Percentiles rank a stretch among this genome's conserved stretches.
Evolutionary conservation across 805 yeast genomes (phyloP).

Genomic region (Cyberlindnera lachancei): DNA sequence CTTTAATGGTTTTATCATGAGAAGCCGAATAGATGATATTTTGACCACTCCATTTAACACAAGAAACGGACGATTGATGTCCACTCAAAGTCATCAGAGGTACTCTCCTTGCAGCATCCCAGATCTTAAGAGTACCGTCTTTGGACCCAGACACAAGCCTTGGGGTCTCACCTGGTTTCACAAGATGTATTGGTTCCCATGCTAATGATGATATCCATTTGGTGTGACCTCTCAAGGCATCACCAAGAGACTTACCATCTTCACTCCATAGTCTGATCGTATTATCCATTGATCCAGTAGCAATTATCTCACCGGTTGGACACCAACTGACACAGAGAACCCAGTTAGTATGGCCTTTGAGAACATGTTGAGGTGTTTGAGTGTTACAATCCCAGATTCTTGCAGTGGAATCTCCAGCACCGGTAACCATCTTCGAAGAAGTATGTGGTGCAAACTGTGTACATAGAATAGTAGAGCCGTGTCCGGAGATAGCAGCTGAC

Average conservation of each 20-base stretch:
- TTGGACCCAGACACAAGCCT: slow-evolving; percentile 83
- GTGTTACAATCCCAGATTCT: slow-evolving; percentile 96
- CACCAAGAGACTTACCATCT: slow-evolving; percentile 68
- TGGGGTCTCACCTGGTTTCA: slow-evolving; percentile 55
- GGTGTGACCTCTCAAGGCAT: slow-evolving; percentile 69
- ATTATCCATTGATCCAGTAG: slow-evolving; percentile 94
- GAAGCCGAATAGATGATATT: slow-evolving; percentile 82
- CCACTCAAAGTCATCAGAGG: slow-evolving; percentile 73
- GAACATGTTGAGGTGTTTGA: slow-evolving; percentile 77
- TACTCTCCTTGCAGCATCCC: slow-evolving; percentile 74
- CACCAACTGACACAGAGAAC: slow-evolving; percentile 88
- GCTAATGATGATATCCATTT: slow-evolving; percentile 86
- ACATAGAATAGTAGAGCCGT: slow-evolving; percentile 87
- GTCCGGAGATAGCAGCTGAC: slow-evolving; percentile 90
- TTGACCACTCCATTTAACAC: slow-evolving; percentile 96
- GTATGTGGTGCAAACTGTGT: slow-evolving; percentile 91
- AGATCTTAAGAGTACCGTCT: slow-evolving; percentile 81
- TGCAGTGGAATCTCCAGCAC: slow-evolving; percentile 95
- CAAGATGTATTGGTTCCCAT: slow-evolving; percentile 93
- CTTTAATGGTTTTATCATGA: slow-evolving; percentile 88
- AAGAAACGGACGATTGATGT: slow-evolving; percentile 81
- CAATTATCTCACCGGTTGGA: slow-evolving; percentile 84
- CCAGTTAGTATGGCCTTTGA: slow-evolving; percentile 88
- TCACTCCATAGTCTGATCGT: slow-evolving; percentile 84
- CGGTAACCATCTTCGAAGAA: slow-evolving; percentile 80